Evolutionary conservation across 495 filamentous ascomycete species (phyloP), one percentile per base, ranked within the genome.

Genomic region (Aspergillus asperescens): DNA sequence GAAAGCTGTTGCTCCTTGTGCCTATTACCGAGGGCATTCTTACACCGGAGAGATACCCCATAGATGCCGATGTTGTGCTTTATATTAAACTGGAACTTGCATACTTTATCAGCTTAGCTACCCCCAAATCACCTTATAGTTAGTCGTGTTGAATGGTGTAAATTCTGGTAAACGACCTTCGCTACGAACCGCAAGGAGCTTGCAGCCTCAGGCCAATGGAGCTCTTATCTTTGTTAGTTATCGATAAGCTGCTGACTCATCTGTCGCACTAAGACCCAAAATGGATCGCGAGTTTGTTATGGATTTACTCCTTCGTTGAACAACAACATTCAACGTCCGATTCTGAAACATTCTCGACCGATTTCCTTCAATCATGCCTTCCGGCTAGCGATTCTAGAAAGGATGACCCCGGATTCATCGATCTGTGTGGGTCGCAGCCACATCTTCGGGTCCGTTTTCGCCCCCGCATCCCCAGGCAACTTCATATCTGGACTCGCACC

Each of bases 371-470:
- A 47, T 18, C n/a, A 55, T 55, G 52, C 45, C 45, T 40, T 27
- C 7, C 52, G 31, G 38, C 35, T 46, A 46, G 37, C 12, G 39
- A 39, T n/a, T 25, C 12, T n/a, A 7, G 40, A 19, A 7, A 53
- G 13, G 35, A 56, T 57, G 55, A 32, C 49, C 31, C 27, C 55
- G 23, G 50, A 64, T 16, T 61, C 62, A 39, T 51, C 53, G 39
- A 64, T 68, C 50, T 66, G 63, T 55, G 51, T 57, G 40, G 63
- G 62, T 43, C 68, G 72, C 43, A 67, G 65, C 59, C 74, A 72
- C 56, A 68, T 79, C 20, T 77, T 79, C 56, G 65, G 57, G 47
- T 77, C 78, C 15, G 77, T 81, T 24, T 81, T 81, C 58, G 69
- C 77, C 48, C 70, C 76, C 44, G 61, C 71, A 38, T 68, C 67